A percentile compares a stretch with the other conserved stretches of the same genome.
phyloP scores from a whole-genome alignment of 2,329 filamentous ascomycete genomes.

The Berkeleyomyces rouxiae region DNA sequence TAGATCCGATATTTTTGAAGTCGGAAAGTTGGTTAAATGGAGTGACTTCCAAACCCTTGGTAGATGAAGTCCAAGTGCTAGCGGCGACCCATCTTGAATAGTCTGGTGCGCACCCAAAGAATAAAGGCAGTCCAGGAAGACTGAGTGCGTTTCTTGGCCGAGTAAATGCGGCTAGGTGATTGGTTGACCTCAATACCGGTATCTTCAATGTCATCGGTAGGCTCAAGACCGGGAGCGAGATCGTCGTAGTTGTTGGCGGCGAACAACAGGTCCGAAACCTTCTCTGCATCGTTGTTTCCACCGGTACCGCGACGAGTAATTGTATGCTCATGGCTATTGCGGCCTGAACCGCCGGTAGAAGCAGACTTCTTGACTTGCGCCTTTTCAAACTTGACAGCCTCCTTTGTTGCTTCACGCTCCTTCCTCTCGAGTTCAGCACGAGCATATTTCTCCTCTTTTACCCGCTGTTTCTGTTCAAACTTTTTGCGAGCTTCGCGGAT shows the following conservation, averaged over 20 bases:
- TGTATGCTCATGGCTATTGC: conserved; percentile 11
- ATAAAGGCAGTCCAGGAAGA: conserved; percentile 46
- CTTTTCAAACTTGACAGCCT: conserved; percentile 35
- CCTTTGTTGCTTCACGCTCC: conserved; percentile 41
- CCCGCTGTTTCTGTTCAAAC: conserved; percentile 44
- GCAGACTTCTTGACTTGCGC: conserved; percentile 27
- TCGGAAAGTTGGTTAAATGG: background rate
- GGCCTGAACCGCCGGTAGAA: conserved; percentile 19
- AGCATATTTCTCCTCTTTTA: conserved; percentile 46
- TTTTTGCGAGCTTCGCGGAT: conserved; percentile 44
- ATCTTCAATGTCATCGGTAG: conserved; percentile 20
- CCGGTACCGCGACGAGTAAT: conserved; percentile 16
- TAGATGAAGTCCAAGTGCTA: conserved; percentile 13
- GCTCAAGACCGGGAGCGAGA: conserved; percentile 20
- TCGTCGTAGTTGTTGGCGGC: conserved; percentile 31
- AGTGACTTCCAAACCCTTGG: background rate
- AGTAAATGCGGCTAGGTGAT: conserved; percentile 25
- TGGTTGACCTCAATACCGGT: conserved; percentile 28
- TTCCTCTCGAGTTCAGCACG: conserved; percentile 40
- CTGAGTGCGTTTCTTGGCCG: conserved; percentile 43
- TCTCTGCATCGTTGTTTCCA: conserved; percentile 24
- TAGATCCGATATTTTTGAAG: background rate
- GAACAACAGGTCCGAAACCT: conserved; percentile 22
- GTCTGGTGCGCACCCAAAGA: conserved; percentile 43
- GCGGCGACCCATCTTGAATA: conserved; percentile 26